Conservation (phyloP, 768 basidiomycete genomes). For the Collybiopsis confluens region DNA sequence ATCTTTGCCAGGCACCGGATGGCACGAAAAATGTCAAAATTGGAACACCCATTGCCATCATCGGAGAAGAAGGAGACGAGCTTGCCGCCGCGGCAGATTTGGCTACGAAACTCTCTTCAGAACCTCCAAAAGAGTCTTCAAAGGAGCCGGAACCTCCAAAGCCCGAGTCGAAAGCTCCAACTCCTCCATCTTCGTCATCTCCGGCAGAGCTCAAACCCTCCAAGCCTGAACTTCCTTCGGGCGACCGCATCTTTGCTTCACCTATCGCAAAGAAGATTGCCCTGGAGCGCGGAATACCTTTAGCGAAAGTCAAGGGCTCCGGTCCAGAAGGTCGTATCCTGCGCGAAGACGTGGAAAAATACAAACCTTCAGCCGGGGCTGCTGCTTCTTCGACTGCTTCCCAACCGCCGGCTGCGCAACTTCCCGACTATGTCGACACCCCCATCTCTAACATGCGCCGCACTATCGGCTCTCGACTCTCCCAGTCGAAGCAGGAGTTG, state of each 20-base stretch:
- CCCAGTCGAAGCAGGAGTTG: constrained; percentile 90
- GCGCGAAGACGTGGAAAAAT: constrained; percentile 92
- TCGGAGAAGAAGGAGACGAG: constrained; percentile 96
- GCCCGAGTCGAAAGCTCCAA: constrained; percentile 26
- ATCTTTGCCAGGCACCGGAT: constrained; percentile 55
- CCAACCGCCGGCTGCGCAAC: constrained; percentile 45
- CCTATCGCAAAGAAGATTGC: constrained; percentile 98
- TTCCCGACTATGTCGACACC: constrained; percentile 79
- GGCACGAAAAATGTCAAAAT: constrained; percentile 87
- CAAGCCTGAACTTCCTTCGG: constrained; percentile 54
- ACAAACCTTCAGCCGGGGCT: constrained; percentile 48
- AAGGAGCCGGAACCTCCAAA: constrained; percentile 39
- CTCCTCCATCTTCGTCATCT: constrained; percentile 19
- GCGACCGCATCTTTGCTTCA: constrained; percentile 89
- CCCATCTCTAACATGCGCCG: constrained; percentile 95
- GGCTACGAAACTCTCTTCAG: constrained; percentile 57
- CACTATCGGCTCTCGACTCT: constrained; percentile 84
- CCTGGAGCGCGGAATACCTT: constrained; percentile 87
- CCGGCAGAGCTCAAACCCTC: constrained; percentile 33
- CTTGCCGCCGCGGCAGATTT: constrained; percentile 75
- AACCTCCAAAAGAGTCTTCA: constrained; percentile 30
- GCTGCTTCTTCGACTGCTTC: constrained; percentile 39
- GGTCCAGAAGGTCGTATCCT: constrained; percentile 94
- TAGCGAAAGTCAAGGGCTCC: constrained; percentile 85
- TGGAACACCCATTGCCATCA: constrained; percentile 84